Evolutionary conservation across 75 land plant species (phyloP), one percentile per base, ranked within the genome.

Genomic region (Adiantum capillusveneris): DNA sequence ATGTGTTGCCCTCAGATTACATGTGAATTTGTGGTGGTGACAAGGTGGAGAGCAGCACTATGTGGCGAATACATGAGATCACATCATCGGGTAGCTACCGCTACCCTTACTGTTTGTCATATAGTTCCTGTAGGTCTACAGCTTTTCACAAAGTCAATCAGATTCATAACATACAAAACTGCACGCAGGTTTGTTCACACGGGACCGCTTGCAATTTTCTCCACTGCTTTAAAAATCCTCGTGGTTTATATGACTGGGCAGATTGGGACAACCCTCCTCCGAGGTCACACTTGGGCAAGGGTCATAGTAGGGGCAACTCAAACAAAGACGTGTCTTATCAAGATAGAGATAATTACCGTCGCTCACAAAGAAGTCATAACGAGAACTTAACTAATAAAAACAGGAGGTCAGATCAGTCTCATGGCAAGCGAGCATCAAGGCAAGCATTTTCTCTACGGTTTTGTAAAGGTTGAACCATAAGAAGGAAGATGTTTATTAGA

Each of bases 201-300:
- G 98, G 98, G 54, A 79, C 73, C 12, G 79, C 90, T 0, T 94
- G 98, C 82, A 94, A 89, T 59, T 94, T 94, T 56, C 76, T 94
- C 31, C 98, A 94, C 64, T 90, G 91, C 61, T 94, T 94, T 58
- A 73, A 79, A 31, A 94, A 94, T 67, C 98, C 98, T 45, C 87
- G 88, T 31, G 87, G 91, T 41, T 91, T 90, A 58, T 94, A 94
- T 81, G 98, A 94, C 43, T 94, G 98, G 98, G 98, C 96, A 50
- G 96, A 94, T 70, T 77, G 81, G 80, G 98, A 94, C 67, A 82
- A 75, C 54, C 80, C 74, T 44, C 88, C 96, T 6, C 96, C 96
- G 36, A 78, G 62, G 57, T 77, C 74, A 34, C 37, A 9, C 48
- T 92, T 95, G 97, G 29, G 37, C 37, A 34, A 9, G 9, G 37